Conservation (phyloP, 2,329 filamentous ascomycete species). For the Aspergillus bombycis region DNA sequence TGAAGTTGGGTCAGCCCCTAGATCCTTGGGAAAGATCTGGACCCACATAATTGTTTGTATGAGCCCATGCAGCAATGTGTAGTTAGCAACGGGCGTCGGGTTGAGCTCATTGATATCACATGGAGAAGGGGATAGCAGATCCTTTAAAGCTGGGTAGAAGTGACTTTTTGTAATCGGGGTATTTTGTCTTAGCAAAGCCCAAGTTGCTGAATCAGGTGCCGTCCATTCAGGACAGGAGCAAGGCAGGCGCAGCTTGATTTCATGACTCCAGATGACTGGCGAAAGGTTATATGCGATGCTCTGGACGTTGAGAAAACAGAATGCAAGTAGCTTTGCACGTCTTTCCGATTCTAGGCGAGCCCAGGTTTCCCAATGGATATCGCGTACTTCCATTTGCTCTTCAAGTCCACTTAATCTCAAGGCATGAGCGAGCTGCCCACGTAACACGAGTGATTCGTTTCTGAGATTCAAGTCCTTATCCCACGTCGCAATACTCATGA, state of each 20-base stretch:
- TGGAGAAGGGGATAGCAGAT: not conserved
- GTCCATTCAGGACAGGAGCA: slow-evolving; percentile 14
- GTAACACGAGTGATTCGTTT: not conserved
- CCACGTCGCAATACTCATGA: slow-evolving; percentile 7
- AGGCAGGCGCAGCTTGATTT: slow-evolving; percentile 9
- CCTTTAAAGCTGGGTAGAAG: not conserved
- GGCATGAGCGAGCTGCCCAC: not conserved
- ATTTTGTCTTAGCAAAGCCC: slow-evolving; percentile 5
- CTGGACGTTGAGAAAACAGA: slow-evolving; percentile 12
- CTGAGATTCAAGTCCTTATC: not conserved
- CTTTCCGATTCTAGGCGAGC: slow-evolving; percentile 7
- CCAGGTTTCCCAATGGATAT: slow-evolving; percentile 3
- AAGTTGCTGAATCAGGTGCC: slow-evolving; percentile 6
- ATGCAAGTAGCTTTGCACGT: slow-evolving; percentile 11
- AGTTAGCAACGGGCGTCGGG: slow-evolving; percentile 7
- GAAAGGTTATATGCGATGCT: slow-evolving; percentile 6
- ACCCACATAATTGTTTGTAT: slow-evolving; percentile 1
- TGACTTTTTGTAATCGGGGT: not conserved
- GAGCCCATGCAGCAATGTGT: slow-evolving; percentile 9
- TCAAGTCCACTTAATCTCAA: not conserved
- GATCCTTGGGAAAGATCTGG: not conserved
- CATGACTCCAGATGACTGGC: slow-evolving; percentile 1
- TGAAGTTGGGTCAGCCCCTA: not conserved
- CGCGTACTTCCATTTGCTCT: not conserved
- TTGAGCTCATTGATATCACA: not conserved